Evolutionary conservation across 1,139 yeast genomes (phyloP), one percentile per base, ranked within the genome.

Genomic region (Zygosaccharomyces sapae): DNA sequence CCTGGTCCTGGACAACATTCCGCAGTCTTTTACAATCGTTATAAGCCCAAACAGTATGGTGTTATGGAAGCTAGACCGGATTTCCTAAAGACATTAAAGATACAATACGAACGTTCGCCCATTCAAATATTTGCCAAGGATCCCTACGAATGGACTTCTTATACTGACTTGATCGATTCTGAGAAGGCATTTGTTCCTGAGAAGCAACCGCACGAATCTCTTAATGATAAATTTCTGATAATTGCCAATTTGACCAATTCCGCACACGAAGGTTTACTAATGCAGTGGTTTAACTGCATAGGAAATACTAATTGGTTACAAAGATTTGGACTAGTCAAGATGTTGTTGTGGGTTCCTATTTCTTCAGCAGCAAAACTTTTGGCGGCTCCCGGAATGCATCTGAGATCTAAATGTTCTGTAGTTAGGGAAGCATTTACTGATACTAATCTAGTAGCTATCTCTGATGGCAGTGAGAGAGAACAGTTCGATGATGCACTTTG

Each of bases 271-370:
- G 79, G 83, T 41, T 71, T 86, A 22, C 66, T 84, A 33, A 83
- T 86, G 42, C 96, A 88, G 67, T 86, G 90, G 81, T 65, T 86
- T 29, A 75, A 75, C 56, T 86, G 95, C 63, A 70, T 83, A 37
- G 80, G 78, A 1, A 76, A 82, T 61, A 73, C 76, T 43, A 86
- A 85, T 58, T 87, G 96, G 96, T 64, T 86, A 12, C 85, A 82
- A 55, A 71, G 73, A 54, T 85, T 76, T 61, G 96, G 96, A 0
- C 72, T 85, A 45, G 88, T 86, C 1, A 70, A 86, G 49, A 78
- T 86, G 82, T 67, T 87, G 12, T 60, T 84, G 29, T 76, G 86
- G 76, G 71, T 80, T 8, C 79, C 81, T 2, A 79, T 79, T 19
- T 49, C 66, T 1, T 76, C 86, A 0, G 90, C 90, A 1, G 69